These are phyloP conservation scores for Trichosporon ovoides DNA, from an alignment of 1,284 basidiomycete genomes.

Conservation along the genomic window DNA sequence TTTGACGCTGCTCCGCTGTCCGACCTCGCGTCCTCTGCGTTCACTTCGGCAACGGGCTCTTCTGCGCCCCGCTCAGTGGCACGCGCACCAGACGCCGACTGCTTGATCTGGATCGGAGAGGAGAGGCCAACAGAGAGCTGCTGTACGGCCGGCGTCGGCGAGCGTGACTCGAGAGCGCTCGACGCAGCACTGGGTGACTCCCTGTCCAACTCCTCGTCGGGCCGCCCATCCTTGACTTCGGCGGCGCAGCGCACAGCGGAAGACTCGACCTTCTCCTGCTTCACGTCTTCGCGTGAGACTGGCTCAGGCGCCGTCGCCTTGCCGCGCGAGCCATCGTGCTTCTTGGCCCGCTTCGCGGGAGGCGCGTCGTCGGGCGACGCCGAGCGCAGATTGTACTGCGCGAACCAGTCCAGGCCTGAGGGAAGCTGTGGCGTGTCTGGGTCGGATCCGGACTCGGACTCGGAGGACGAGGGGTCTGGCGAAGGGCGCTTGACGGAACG, in stretches of 20 bases:
- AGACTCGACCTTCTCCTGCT: background rate
- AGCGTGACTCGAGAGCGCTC: background rate
- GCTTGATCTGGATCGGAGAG: too few relatives aligned
- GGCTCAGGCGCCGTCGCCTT: background rate
- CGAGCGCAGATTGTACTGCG: background rate
- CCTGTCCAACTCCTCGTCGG: background rate
- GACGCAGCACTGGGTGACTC: background rate
- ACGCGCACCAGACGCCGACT: too few relatives aligned
- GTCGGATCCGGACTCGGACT: background rate
- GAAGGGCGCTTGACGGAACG: background rate
- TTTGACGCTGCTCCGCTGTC: too few relatives aligned
- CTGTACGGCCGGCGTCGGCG: background rate
- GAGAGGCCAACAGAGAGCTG: too few relatives aligned
- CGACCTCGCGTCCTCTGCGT: too few relatives aligned
- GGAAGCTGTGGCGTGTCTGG: background rate
- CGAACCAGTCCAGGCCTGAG: background rate
- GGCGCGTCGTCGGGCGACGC: background rate
- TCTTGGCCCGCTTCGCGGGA: background rate
- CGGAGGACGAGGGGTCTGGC: background rate
- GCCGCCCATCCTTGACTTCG: background rate
- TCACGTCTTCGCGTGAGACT: background rate
- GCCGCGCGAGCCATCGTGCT: background rate
- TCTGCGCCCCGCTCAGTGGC: too few relatives aligned
- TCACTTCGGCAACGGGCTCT: too few relatives aligned
- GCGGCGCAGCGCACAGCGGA: background rate